These are phyloP conservation scores for Erodium chrysanthum DNA, from an alignment of 441 rosid species.

Conservation along the genomic window DNA sequence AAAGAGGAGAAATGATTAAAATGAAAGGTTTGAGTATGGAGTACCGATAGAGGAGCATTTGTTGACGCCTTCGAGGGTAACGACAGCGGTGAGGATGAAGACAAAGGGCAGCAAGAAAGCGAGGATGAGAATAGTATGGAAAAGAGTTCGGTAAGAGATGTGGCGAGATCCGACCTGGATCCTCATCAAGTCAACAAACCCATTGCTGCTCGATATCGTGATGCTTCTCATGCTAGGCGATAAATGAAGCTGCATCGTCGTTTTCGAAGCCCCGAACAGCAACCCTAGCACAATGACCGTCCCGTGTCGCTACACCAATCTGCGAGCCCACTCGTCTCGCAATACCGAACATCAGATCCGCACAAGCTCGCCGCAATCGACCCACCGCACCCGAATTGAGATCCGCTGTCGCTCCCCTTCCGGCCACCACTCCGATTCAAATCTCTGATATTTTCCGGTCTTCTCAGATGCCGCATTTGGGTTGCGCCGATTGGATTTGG, in stretches of 20 bases:
- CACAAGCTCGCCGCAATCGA: background rate
- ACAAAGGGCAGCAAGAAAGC: constrained; percentile 97
- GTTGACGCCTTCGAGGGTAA: constrained; percentile 99
- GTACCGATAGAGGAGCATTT: constrained; percentile 98
- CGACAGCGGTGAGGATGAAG: constrained; percentile 92
- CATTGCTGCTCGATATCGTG: constrained; percentile 88
- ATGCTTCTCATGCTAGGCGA: constrained; percentile 99
- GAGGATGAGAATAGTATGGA: constrained; percentile 85
- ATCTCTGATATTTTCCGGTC: constrained; percentile 24
- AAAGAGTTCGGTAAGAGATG: constrained; percentile 91
- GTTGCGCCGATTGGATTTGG: constrained; percentile 12
- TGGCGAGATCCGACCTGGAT: constrained; percentile 99
- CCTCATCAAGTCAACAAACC: constrained; percentile 98
- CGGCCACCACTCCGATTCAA: background rate
- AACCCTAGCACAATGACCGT: constrained; percentile 7
- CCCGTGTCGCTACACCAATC: constrained; percentile 9
- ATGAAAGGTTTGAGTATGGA: background rate
- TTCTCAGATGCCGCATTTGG: constrained; percentile 62
- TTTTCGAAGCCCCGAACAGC: constrained; percentile 46
- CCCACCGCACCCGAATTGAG: constrained; percentile 7
- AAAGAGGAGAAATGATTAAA: too few relatives aligned
- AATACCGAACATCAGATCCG: constrained; percentile 16
- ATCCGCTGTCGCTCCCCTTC: constrained; percentile 15
- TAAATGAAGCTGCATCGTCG: constrained; percentile 99
- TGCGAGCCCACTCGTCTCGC: background rate